These are phyloP conservation scores for Brassica nigra DNA, from an alignment of 345 rosid genomes.

Conservation along the genomic window DNA sequence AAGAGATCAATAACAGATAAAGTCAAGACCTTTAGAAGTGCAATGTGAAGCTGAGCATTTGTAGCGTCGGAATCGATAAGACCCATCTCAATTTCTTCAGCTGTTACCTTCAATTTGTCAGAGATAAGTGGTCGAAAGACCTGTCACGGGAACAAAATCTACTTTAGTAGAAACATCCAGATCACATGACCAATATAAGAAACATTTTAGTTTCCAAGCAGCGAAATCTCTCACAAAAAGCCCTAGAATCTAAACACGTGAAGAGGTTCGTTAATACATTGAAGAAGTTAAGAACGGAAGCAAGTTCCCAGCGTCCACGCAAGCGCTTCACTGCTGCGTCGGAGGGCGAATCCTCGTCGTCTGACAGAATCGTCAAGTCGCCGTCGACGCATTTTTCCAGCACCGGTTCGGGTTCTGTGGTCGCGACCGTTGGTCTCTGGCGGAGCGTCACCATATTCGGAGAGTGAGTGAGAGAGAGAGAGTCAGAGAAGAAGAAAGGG, in stretches of 20 bases:
- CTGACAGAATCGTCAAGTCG: constrained; percentile 30
- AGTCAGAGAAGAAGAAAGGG: constrained; percentile 19
- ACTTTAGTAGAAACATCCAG: not conserved
- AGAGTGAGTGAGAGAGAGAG: not conserved
- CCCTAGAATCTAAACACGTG: constrained; percentile 4
- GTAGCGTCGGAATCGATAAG: constrained; percentile 53
- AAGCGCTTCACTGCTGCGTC: constrained; percentile 50
- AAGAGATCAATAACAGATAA: not conserved
- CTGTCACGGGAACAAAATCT: constrained; percentile 41
- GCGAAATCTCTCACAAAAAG: not conserved
- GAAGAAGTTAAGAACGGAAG: constrained; percentile 83
- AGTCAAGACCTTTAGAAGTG: constrained; percentile 61
- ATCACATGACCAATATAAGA: not conserved
- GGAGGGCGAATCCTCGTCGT: constrained; percentile 33
- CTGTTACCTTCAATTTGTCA: constrained; percentile 58
- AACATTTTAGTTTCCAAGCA: not conserved
- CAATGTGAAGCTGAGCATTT: constrained; percentile 69
- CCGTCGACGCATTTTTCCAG: constrained; percentile 10
- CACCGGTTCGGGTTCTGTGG: constrained; percentile 15
- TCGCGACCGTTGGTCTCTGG: constrained; percentile 27
- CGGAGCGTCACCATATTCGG: constrained; percentile 47
- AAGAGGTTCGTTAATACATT: constrained; percentile 43
- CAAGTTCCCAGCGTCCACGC: constrained; percentile 90
- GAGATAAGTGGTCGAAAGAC: constrained; percentile 69
- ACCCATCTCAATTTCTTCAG: constrained; percentile 76